A percentile compares a stretch with the other conserved stretches of the same genome.
phyloP scores from a whole-genome alignment of 140 eudicot species.

The Artemisia princeps region DNA sequence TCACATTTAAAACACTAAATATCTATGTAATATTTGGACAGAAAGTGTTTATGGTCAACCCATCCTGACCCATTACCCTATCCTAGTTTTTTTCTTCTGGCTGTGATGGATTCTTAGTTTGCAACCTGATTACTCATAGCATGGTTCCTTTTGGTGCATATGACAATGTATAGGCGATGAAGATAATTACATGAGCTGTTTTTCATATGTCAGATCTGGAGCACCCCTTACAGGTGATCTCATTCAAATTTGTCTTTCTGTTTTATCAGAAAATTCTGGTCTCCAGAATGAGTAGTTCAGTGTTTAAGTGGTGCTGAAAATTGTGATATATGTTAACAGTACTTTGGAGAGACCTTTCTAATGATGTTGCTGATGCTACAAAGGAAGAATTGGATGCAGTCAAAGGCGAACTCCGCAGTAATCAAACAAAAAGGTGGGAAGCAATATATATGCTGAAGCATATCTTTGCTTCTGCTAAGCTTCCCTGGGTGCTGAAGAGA shows the following conservation, averaged over 20 bases:
- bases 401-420: constrained; percentile 42
- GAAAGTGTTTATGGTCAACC: not conserved
- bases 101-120: not conserved
- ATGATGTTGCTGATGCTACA: constrained; percentile 45
- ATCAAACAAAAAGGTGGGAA: constrained; percentile 70
- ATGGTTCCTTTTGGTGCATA: constrained; percentile 17
- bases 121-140: constrained; percentile 6
- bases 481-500: constrained; percentile 66
- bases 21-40: not conserved
- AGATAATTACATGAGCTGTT: constrained; percentile 48
- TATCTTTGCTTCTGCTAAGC: constrained; percentile 43
- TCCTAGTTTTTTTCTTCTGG: no score
- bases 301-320: not conserved
- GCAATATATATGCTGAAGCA: constrained; percentile 68
- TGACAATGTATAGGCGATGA: constrained; percentile 42
- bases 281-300: not conserved
- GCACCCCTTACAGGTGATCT: constrained; percentile 75
- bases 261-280: constrained; percentile 1
- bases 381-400: constrained; percentile 47
- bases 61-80: not conserved
- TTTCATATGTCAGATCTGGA: constrained; percentile 66
- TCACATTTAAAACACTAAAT: not conserved
- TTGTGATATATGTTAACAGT: constrained; percentile 37
- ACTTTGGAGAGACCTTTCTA: constrained; percentile 58
- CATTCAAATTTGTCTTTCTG: not conserved